phyloP scores from a whole-genome alignment of 176 grass and related monocot species.

The Aegilops longissima region DNA sequence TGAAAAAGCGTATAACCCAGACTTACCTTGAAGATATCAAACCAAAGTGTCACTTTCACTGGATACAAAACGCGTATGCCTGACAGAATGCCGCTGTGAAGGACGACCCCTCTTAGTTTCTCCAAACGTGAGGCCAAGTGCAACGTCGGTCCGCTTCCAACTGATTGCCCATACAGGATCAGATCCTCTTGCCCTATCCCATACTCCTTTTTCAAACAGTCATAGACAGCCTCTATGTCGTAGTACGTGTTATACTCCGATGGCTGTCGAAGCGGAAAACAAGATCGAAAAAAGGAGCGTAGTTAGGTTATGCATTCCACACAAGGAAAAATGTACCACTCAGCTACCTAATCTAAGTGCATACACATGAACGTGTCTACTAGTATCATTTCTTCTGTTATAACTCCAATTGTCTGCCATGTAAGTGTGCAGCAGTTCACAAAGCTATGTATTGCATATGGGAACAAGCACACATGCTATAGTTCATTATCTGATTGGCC shows the following conservation, averaged over 20 bases:
- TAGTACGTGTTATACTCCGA: conserved; percentile 94
- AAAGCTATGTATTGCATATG: neutral
- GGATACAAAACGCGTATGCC: conserved; percentile 94
- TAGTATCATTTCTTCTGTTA: neutral
- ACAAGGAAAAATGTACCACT: conserved; percentile 2
- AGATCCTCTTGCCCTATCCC: conserved; percentile 82
- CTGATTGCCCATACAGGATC: conserved; percentile 97
- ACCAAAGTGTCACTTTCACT: conserved; percentile 95
- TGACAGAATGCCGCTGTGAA: conserved; percentile 95
- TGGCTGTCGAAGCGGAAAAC: conserved; percentile 57
- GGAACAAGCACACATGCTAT: conserved; percentile 32
- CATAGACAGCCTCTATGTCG: conserved; percentile 97
- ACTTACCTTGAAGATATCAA: conserved; percentile 98
- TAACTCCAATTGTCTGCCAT: neutral
- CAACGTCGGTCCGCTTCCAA: conserved; percentile 96
- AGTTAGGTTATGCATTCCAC: conserved; percentile 29
- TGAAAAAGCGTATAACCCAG: neutral
- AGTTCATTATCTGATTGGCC: conserved; percentile 17
- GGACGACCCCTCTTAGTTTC: conserved; percentile 85
- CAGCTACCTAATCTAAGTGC: neutral
- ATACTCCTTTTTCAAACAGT: conserved; percentile 91
- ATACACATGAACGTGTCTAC: neutral
- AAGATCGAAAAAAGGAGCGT: conserved; percentile 9
- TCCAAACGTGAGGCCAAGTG: conserved; percentile 77
- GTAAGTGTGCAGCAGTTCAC: neutral